Percentiles rank a stretch among this genome's conserved stretches.
phyloP scores from a whole-genome alignment of 2,329 filamentous ascomycete species.

The Colletotrichum sidae region DNA sequence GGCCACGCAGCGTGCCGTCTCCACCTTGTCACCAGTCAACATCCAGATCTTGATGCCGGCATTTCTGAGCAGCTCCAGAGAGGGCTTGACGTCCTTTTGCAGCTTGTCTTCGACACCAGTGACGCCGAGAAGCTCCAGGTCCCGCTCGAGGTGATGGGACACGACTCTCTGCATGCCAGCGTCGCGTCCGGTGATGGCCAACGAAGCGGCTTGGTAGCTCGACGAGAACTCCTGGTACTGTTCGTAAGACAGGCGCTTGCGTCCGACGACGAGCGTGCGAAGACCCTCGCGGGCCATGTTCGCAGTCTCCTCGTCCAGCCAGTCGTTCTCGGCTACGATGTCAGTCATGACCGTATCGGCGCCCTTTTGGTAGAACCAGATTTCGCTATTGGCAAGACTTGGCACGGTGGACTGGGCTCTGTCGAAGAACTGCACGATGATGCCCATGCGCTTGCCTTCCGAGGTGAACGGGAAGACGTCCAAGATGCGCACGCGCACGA shows the following conservation, averaged over 20 bases:
- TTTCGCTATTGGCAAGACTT: conserved; percentile 74
- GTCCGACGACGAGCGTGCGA: conserved; percentile 93
- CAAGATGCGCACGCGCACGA: conserved; percentile 88
- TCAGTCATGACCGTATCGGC: conserved; percentile 98
- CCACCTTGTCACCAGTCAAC: conserved; percentile 98
- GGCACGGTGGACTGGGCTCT: conserved; percentile 60
- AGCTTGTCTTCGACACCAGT: conserved; percentile 98
- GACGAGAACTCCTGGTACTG: conserved; percentile 85
- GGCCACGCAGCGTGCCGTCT: conserved; percentile 95
- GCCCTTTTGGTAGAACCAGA: conserved; percentile 99
- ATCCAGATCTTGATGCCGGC: conserved; percentile 99
- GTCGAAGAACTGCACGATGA: conserved; percentile 88
- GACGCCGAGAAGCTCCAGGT: conserved; percentile 94
- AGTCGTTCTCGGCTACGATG: conserved; percentile 96
- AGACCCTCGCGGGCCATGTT: conserved; percentile 99
- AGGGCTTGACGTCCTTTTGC: conserved; percentile 94
- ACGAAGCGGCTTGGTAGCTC: conserved; percentile 81
- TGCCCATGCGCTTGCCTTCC: conserved; percentile 97
- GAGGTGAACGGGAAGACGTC: conserved; percentile 98
- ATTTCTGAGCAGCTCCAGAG: conserved; percentile 92
- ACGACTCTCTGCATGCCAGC: conserved; percentile 84
- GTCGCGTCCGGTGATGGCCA: conserved; percentile 85
- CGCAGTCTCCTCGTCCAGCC: conserved; percentile 98
- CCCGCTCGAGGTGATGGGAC: conserved; percentile 83
- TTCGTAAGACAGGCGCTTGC: conserved; percentile 82